Percentiles rank a stretch among this genome's conserved stretches.
Conservation (phyloP, 1,284 basidiomycete species). For the Malassezia psittaci region DNA sequence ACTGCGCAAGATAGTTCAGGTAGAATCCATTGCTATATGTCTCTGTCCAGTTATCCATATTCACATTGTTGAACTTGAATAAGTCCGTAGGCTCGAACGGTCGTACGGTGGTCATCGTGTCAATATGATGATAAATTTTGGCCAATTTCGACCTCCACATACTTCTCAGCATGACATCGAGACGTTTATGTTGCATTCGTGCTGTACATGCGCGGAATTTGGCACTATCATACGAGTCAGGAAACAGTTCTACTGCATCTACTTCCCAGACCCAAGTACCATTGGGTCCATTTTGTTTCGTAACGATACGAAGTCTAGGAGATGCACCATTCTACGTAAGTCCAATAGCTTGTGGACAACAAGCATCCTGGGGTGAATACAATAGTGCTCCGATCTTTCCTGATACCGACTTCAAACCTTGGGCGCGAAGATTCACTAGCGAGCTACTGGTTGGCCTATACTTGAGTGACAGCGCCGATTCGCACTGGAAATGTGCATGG, state of each 20-base stretch:
- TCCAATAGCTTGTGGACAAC: neutral
- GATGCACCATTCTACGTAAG: slow-evolving; percentile 14
- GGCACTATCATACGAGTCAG: neutral
- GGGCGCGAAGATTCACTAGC: neutral
- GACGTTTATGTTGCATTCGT: too few relatives aligned
- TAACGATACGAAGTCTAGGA: neutral
- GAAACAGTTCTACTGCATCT: neutral
- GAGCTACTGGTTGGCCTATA: neutral
- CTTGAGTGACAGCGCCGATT: neutral
- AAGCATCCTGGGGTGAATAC: slow-evolving; percentile 13
- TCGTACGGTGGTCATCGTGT: slow-evolving; percentile 67
- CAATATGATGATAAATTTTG: neutral
- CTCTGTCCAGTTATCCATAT: slow-evolving; percentile 86
- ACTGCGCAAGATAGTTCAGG: slow-evolving; percentile 69
- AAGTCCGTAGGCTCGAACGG: slow-evolving; percentile 75
- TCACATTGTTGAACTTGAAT: slow-evolving; percentile 86
- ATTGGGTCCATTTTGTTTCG: slow-evolving; percentile 1
- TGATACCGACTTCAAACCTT: neutral
- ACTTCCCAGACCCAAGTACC: neutral
- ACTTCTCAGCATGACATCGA: neutral
- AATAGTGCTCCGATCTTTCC: neutral
- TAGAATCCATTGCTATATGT: slow-evolving; percentile 81
- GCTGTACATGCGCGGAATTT: slow-evolving; percentile 4
- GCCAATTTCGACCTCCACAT: neutral
- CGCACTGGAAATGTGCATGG: slow-evolving; percentile 10